Evolutionary conservation across 73 alveolate species (phyloP).

Genomic region (Paramecium octaurelia): DNA sequence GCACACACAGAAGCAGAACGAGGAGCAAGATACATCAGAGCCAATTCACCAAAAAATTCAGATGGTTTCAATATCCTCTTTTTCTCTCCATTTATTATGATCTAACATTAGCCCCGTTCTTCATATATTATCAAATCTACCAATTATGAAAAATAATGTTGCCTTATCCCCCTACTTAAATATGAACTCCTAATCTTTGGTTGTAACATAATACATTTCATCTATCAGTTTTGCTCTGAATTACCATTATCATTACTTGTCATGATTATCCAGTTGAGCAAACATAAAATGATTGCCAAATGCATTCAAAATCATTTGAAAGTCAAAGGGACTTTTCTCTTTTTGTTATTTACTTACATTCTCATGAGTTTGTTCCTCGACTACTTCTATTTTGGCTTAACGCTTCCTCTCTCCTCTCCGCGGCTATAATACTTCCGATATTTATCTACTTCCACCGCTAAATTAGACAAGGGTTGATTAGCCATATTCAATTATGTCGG

Average conservation of each 20-base stretch:
- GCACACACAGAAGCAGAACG: conserved; percentile 59
- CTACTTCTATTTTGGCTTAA: conserved; percentile 9
- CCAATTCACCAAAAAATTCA: conserved; percentile 76
- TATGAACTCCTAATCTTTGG: conserved; percentile 36
- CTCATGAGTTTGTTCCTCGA: background rate
- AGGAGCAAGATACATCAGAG: conserved; percentile 72
- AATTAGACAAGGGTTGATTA: background rate
- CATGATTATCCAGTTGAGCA: conserved; percentile 18
- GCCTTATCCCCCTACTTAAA: conserved; percentile 60
- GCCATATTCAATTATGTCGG: background rate
- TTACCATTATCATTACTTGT: background rate
- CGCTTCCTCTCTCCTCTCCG: conserved; percentile 42
- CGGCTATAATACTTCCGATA: background rate
- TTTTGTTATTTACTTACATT: background rate
- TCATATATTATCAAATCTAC: background rate
- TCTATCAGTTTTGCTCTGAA: conserved; percentile 44
- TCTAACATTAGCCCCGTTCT: conserved; percentile 58
- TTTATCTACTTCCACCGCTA: background rate
- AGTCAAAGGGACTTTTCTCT: conserved; percentile 26
- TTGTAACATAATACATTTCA: conserved; percentile 48
- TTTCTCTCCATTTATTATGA: conserved; percentile 49
- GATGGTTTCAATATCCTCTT: conserved; percentile 31
- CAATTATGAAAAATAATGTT: conserved; percentile 42
- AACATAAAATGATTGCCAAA: conserved; percentile 38
- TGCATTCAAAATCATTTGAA: conserved; percentile 38